Evolutionary conservation across 2,329 filamentous ascomycete genomes (phyloP), one percentile per base, ranked within the genome.

Genomic region (Fusarium annulatum): DNA sequence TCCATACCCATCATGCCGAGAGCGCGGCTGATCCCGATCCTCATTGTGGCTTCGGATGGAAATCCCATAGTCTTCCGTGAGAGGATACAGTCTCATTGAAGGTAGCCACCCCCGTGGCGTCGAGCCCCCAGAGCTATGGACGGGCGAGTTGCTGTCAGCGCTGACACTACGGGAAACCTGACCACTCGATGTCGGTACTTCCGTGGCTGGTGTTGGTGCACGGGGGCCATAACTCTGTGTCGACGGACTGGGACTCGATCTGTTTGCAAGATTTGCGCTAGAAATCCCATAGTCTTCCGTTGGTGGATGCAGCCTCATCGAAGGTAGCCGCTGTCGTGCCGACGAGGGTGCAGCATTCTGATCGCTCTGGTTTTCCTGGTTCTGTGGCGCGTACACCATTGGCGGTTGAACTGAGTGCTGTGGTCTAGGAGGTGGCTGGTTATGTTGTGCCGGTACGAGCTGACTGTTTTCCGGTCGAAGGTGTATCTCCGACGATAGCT

Each of bases 111-210:
- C 15, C 6, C 21, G 15, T 18, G 15, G 15, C 7, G 46, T 3
- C 16, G 28, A 16, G 15, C 15, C 21, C 28, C 1, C 28, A n/a
- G 10, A 4, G 2, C 5, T 9, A 14, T 9, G 2, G 21, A 6
- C 15, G 15, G 2, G 15, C 15, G 15, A 3, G 12, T 16, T 12
- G 5, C 28, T 33, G 18, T 5, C 2, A 18, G 21, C 4, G 8
- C 4, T 2, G 5, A 16, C 4, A 2, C 2, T 12, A 5, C 2
- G 5, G 10, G 46, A 18, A 2, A 4, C 4, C 5, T 33, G 28
- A 9, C 15, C 15, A 18, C 4, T 30, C 1, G 19, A 1, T 18
- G 28, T n/a, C 28, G 8, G 15, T 10, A 12, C 3, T 7, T 3
- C 2, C 2, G 0, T 16, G 3, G 10, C 15, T 14, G 21, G 14